Evolutionary conservation across 1,139 yeast genomes (phyloP).

Genomic region (Candida pseudoviswanathii): DNA sequence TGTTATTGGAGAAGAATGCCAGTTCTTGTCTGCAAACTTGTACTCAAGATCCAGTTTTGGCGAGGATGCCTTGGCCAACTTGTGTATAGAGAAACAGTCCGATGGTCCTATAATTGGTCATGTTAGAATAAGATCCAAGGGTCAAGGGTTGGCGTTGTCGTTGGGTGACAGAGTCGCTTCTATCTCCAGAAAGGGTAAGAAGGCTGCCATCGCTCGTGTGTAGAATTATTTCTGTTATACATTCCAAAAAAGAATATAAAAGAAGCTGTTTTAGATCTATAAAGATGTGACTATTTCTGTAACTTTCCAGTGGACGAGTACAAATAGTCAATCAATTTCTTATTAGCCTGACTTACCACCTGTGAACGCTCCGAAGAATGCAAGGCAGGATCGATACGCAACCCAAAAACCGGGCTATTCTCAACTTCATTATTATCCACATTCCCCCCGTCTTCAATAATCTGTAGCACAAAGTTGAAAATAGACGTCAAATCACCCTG

Average conservation of each 20-base stretch:
- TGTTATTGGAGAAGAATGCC: constrained; percentile 81
- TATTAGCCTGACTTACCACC: constrained; percentile 17
- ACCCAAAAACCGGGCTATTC: constrained; percentile 25
- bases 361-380: constrained; percentile 23
- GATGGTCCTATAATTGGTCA: constrained; percentile 87
- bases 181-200: constrained; percentile 58
- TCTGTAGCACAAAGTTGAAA: constrained; percentile 14
- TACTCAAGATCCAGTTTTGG: constrained; percentile 95
- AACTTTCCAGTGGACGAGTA: constrained; percentile 9
- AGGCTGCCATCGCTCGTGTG: constrained; percentile 24
- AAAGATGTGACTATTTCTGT: background rate
- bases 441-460: constrained; percentile 9
- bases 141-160: constrained; percentile 94
- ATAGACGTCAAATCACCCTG: constrained; percentile 25
- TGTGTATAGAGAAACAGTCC: constrained; percentile 83
- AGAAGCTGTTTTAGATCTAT: background rate
- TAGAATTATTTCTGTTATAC: constrained; percentile 12
- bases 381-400: constrained; percentile 29
- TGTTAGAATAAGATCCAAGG: constrained; percentile 95
- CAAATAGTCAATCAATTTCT: constrained; percentile 17
- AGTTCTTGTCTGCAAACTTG: constrained; percentile 90
- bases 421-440: constrained; percentile 20
- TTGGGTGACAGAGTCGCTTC: constrained; percentile 93
- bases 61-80: constrained; percentile 95
- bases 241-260: background rate